phyloP scores from a whole-genome alignment of 371 early-diverging fungal genomes.

The Rhizopus arrhizus region DNA sequence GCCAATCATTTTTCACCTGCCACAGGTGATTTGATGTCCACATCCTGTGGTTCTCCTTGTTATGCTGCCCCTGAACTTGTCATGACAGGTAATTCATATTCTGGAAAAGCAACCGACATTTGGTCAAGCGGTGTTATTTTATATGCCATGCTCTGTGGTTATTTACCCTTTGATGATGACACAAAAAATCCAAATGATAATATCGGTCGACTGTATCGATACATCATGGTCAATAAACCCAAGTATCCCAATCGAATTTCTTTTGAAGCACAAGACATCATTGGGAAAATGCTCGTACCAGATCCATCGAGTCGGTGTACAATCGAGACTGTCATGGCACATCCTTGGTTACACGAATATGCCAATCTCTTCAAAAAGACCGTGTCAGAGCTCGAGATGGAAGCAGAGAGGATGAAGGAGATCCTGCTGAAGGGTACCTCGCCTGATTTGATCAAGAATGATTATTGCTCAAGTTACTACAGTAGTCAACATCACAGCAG shows the following conservation, averaged over 20 bases:
- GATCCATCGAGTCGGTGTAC: constrained; percentile 85
- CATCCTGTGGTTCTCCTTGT: constrained; percentile 97
- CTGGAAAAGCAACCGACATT: constrained; percentile 95
- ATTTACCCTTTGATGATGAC: constrained; percentile 99
- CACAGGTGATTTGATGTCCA: constrained; percentile 81
- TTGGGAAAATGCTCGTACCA: constrained; percentile 89
- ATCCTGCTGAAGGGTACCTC: constrained; percentile 5
- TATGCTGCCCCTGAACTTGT: constrained; percentile 99
- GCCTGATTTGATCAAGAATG: not conserved
- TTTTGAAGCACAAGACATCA: constrained; percentile 73
- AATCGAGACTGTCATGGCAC: constrained; percentile 81
- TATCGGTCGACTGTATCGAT: constrained; percentile 92
- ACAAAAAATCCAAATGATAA: constrained; percentile 95
- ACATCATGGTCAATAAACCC: constrained; percentile 86
- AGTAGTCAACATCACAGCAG: not conserved
- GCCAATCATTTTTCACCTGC: constrained; percentile 86
- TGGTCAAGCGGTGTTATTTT: constrained; percentile 96
- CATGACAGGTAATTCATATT: constrained; percentile 92
- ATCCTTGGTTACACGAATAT: constrained; percentile 63
- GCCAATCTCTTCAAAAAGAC: constrained; percentile 28
- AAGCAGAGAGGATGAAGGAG: constrained; percentile 16
- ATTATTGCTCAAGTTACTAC: not conserved
- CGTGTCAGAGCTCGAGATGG: constrained; percentile 27
- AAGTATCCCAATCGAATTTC: constrained; percentile 88
- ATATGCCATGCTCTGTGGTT: constrained; percentile 97